Conservation (phyloP, 2,329 filamentous ascomycete genomes). For the Neopestalotiopsis sp. region DNA sequence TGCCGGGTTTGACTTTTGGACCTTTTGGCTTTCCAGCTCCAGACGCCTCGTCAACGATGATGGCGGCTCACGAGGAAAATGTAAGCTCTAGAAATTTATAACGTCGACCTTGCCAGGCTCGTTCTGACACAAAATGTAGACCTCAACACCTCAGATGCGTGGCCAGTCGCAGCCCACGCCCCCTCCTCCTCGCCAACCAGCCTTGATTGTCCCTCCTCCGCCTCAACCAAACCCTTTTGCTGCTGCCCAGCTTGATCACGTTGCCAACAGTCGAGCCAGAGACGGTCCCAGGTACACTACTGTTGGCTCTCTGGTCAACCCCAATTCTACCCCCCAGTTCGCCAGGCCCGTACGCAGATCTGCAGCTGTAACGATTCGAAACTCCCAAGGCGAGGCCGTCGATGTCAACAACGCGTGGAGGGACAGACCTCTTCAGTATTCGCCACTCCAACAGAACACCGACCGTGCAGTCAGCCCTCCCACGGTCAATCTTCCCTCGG, state of each 20-base stretch:
- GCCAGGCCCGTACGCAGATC: slow-evolving; percentile 54
- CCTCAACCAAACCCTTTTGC: background rate
- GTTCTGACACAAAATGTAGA: too few species aligned
- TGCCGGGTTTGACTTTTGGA: too few species aligned
- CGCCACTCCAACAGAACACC: slow-evolving; percentile 59
- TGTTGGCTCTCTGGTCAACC: slow-evolving; percentile 61
- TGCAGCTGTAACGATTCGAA: slow-evolving; percentile 43
- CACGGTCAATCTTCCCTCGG: slow-evolving; percentile 8
- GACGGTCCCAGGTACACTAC: slow-evolving; percentile 51
- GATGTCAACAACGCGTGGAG: slow-evolving; percentile 25
- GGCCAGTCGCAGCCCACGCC: too few species aligned
- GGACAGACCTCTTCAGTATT: slow-evolving; percentile 46
- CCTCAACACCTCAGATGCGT: too few species aligned
- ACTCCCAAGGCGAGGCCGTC: slow-evolving; percentile 40
- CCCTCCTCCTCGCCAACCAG: too few species aligned
- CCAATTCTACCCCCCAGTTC: slow-evolving; percentile 51
- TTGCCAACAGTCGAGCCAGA: slow-evolving; percentile 13
- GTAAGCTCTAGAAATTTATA: too few species aligned
- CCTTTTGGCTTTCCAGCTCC: too few species aligned
- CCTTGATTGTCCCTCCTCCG: too few species aligned
- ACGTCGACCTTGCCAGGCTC: too few species aligned
- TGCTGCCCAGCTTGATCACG: background rate
- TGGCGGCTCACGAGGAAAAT: too few species aligned
- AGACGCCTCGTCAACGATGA: too few species aligned
- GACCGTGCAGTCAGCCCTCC: slow-evolving; percentile 54